phyloP scores from a whole-genome alignment of 257 asterid genomes.

The Nicotiana sylvestris region DNA sequence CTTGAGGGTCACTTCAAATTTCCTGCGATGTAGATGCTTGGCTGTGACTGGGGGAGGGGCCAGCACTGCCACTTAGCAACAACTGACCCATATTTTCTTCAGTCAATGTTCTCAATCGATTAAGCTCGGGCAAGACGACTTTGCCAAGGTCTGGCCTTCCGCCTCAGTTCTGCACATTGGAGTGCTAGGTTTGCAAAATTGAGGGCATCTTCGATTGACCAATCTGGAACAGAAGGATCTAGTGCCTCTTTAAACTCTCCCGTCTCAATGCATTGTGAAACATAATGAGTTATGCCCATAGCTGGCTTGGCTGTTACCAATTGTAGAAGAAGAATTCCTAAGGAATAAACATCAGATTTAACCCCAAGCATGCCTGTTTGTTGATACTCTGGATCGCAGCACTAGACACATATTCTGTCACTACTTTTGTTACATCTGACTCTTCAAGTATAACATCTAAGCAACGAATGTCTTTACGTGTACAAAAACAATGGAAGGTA shows the following conservation, averaged over 20 bases:
- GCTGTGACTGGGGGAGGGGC: slow-evolving; percentile 37
- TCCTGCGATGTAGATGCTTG: slow-evolving; percentile 27
- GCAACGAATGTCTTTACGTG: slow-evolving; percentile 70
- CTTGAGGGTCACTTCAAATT: slow-evolving; percentile 32
- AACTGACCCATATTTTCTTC: slow-evolving; percentile 36
- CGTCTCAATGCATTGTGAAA: slow-evolving; percentile 44
- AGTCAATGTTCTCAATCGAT: slow-evolving; percentile 46
- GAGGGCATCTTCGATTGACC: slow-evolving; percentile 75
- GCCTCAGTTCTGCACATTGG: slow-evolving; percentile 68
- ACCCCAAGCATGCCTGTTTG: slow-evolving; percentile 93
- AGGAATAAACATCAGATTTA: slow-evolving; percentile 78
- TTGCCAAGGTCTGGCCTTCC: slow-evolving; percentile 82
- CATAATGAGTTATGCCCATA: slow-evolving; percentile 65
- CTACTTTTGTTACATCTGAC: slow-evolving; percentile 51
- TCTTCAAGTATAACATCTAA: slow-evolving; percentile 67
- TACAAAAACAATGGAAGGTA: slow-evolving; percentile 74
- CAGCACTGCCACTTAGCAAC: slow-evolving; percentile 26
- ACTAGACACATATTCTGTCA: slow-evolving; percentile 58
- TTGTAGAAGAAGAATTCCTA: slow-evolving; percentile 71
- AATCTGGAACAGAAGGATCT: slow-evolving; percentile 59
- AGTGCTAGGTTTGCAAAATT: slow-evolving; percentile 52
- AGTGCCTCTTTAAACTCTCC: slow-evolving; percentile 49
- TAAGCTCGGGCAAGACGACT: slow-evolving; percentile 57
- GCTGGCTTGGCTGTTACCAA: slow-evolving; percentile 64
- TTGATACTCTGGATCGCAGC: slow-evolving; percentile 88